phyloP scores from a whole-genome alignment of 2,329 filamentous ascomycete genomes.

The Bipolaris zeicola region DNA sequence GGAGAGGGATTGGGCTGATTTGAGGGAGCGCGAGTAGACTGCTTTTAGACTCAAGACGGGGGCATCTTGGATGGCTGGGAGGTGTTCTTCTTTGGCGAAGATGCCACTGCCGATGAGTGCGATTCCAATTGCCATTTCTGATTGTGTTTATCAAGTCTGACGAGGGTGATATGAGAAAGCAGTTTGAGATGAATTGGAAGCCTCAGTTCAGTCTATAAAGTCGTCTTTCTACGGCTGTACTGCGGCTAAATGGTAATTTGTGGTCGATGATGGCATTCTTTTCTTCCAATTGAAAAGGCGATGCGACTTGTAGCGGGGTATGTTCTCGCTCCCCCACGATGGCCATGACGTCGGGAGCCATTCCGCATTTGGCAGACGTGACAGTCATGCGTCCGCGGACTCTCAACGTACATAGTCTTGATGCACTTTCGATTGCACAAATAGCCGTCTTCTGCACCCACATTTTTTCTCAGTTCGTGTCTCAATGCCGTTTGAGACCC shows the following conservation, averaged over 20 bases:
- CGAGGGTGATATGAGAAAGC: not conserved
- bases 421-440: no score
- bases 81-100: slow-evolving; percentile 64
- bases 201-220: not conserved
- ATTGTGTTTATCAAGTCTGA: not conserved
- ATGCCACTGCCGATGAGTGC: slow-evolving; percentile 69
- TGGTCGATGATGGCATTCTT: not conserved
- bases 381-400: slow-evolving; percentile 8
- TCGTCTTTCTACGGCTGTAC: slow-evolving; percentile 8
- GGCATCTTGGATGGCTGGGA: slow-evolving; percentile 65
- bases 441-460: no score
- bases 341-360: slow-evolving; percentile 22
- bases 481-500: no score
- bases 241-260: slow-evolving; percentile 29
- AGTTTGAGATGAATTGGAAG: not conserved
- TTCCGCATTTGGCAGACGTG: slow-evolving; percentile 20
- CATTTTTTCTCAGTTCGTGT: no score
- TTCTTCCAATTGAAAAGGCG: slow-evolving; percentile 16
- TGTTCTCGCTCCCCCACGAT: slow-evolving; percentile 18
- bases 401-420: no score
- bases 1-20: slow-evolving; percentile 56
- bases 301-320: slow-evolving; percentile 13
- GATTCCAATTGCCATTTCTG: slow-evolving; percentile 54
- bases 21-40: slow-evolving; percentile 67
- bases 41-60: slow-evolving; percentile 64